These are phyloP conservation scores for Colletotrichum gigasporum DNA, from an alignment of 2,329 filamentous ascomycete genomes.

Conservation along the genomic window DNA sequence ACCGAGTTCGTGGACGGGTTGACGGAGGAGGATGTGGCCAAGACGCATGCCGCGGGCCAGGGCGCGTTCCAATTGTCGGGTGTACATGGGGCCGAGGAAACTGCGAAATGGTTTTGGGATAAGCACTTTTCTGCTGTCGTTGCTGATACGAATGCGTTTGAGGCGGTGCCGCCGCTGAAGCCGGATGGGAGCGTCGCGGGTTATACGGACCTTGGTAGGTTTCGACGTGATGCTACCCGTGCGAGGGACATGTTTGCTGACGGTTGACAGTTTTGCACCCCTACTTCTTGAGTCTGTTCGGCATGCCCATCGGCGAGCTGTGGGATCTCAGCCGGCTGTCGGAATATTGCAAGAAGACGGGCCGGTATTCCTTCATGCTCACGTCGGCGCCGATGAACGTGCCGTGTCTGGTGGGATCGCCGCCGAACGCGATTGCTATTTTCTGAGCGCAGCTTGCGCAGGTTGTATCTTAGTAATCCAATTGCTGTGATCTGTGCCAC, in stretches of 20 bases:
- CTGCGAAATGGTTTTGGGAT: constrained; percentile 75
- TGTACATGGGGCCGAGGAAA: constrained; percentile 57
- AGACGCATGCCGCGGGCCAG: constrained; percentile 41
- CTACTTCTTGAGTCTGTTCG: constrained; percentile 60
- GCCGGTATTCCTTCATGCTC: constrained; percentile 69
- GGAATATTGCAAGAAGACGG: constrained; percentile 59
- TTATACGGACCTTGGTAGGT: constrained; percentile 49
- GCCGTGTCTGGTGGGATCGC: constrained; percentile 58
- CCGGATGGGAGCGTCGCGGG: constrained; percentile 46
- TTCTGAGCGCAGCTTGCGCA: no score
- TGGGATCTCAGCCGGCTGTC: constrained; percentile 65
- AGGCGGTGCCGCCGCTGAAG: constrained; percentile 66
- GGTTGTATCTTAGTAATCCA: no score
- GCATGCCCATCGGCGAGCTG: constrained; percentile 64
- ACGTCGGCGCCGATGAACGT: constrained; percentile 68
- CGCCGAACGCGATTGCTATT: constrained; percentile 58
- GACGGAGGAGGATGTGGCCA: constrained; percentile 43
- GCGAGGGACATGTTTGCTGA: not conserved
- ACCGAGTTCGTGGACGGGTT: constrained; percentile 65
- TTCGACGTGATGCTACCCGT: not conserved
- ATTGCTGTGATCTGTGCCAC: no score
- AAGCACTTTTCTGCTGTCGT: constrained; percentile 73
- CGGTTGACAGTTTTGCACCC: constrained; percentile 51
- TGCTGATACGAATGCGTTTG: constrained; percentile 71
- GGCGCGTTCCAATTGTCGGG: constrained; percentile 47